Percentiles rank a stretch among this genome's conserved stretches.
phyloP scores from a whole-genome alignment of 1,284 basidiomycete genomes.

The Irpex sp. region DNA sequence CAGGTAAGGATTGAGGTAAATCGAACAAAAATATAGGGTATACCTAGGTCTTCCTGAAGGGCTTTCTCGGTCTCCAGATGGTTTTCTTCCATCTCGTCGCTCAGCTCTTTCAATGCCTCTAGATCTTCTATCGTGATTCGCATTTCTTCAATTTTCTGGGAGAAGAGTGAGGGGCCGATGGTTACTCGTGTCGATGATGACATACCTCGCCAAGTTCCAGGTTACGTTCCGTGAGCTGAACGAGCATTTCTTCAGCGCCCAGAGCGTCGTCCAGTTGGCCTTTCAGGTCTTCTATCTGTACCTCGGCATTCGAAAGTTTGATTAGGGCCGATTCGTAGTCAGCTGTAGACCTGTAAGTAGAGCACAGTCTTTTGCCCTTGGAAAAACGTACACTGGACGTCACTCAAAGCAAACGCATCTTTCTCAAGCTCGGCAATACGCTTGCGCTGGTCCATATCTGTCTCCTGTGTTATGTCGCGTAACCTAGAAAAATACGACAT shows the following conservation, averaged over 20 bases:
- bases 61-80: slow-evolving; percentile 93
- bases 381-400: slow-evolving; percentile 57
- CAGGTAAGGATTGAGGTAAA: background rate
- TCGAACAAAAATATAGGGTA: slow-evolving; percentile 17
- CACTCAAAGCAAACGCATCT: slow-evolving; percentile 70
- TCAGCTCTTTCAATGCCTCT: slow-evolving; percentile 93
- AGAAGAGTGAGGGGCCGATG: background rate
- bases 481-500: slow-evolving; percentile 44
- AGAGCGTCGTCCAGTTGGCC: slow-evolving; percentile 93
- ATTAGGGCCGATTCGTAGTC: slow-evolving; percentile 78
- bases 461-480: slow-evolving; percentile 85
- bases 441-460: slow-evolving; percentile 80
- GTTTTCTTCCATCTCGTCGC: slow-evolving; percentile 96
- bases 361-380: background rate
- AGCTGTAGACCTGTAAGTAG: slow-evolving; percentile 36
- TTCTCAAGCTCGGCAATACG: slow-evolving; percentile 88
- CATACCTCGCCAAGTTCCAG: slow-evolving; percentile 82
- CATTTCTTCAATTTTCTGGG: slow-evolving; percentile 95
- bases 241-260: slow-evolving; percentile 94
- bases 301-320: slow-evolving; percentile 82
- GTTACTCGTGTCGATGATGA: background rate
- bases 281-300: slow-evolving; percentile 92
- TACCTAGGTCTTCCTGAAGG: slow-evolving; percentile 87
- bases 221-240: slow-evolving; percentile 94
- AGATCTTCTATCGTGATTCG: slow-evolving; percentile 92